phyloP scores from a whole-genome alignment of 805 yeast species.

The Starmerella bombi region DNA sequence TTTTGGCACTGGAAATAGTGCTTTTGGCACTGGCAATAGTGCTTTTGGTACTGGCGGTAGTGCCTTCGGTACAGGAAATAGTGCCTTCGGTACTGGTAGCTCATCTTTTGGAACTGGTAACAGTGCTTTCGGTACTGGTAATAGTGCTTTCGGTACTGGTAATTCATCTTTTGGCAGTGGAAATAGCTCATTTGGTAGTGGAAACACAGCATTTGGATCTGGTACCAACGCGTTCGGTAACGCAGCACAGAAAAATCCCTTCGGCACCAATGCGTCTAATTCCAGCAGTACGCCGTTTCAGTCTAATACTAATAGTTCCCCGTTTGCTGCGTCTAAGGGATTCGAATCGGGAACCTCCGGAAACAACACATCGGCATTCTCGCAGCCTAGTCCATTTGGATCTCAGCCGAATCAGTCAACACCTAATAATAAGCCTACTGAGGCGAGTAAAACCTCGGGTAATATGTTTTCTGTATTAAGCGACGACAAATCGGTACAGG shows the following conservation, averaged over 20 bases:
- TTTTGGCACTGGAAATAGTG: constrained; percentile 19
- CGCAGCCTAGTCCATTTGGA: too few relatives aligned
- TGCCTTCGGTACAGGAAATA: constrained; percentile 9
- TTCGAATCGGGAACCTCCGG: too few relatives aligned
- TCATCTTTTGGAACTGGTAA: constrained; percentile 14
- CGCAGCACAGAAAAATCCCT: constrained; percentile 2
- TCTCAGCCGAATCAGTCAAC: too few relatives aligned
- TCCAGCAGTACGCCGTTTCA: too few relatives aligned
- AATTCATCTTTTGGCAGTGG: constrained; percentile 20
- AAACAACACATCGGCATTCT: too few relatives aligned
- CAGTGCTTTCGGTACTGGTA: constrained; percentile 15
- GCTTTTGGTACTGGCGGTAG: constrained; percentile 19
- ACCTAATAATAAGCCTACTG: too few relatives aligned
- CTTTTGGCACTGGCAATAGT: constrained; percentile 12
- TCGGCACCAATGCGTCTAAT: too few relatives aligned
- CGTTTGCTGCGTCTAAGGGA: too few relatives aligned
- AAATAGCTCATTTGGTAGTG: constrained; percentile 23
- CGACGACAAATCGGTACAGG: constrained; percentile 12
- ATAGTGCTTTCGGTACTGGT: constrained; percentile 14
- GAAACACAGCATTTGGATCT: constrained; percentile 17
- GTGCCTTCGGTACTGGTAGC: constrained; percentile 19
- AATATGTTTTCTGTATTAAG: neutral
- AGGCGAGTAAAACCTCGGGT: too few relatives aligned
- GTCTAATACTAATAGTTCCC: too few relatives aligned
- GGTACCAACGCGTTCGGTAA: constrained; percentile 14